A percentile compares a stretch with the other conserved stretches of the same genome.
Conservation (phyloP, 148 eudicot species). For the Vaccinium myrtillus region DNA sequence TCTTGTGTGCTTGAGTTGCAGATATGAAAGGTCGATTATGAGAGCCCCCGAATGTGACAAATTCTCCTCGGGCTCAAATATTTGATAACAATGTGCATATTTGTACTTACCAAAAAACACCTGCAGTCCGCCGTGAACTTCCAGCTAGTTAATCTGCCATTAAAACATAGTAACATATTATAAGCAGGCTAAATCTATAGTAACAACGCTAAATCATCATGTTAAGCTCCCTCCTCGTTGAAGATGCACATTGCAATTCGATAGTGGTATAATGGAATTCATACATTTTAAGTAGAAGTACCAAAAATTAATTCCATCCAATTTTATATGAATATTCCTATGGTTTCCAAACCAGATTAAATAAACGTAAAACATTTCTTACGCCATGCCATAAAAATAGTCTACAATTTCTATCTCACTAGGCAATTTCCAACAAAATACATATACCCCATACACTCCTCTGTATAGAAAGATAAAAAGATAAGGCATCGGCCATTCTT, state of each 20-base stretch:
- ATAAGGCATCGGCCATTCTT: not conserved
- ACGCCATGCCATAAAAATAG: not conserved
- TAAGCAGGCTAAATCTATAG: not conserved
- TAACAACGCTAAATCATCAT: not conserved
- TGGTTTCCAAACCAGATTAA: not conserved
- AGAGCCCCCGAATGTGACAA: not conserved
- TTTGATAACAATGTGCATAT: slow-evolving; percentile 4
- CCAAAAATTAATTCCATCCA: not conserved
- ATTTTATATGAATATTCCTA: not conserved
- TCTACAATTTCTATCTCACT: not conserved
- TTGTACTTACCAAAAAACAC: not conserved
- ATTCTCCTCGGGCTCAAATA: not conserved
- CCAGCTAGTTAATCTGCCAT: slow-evolving; percentile 16
- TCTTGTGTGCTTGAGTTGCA: not conserved
- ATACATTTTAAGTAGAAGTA: not conserved
- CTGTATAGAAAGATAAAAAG: not conserved
- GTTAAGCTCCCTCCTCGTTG: not conserved
- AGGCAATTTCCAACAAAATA: not conserved
- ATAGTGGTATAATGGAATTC: not conserved
- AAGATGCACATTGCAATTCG: not conserved
- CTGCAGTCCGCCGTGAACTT: not conserved
- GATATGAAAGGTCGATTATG: not conserved
- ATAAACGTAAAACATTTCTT: not conserved
- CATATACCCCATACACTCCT: not conserved
- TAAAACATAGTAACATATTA: not conserved